phyloP scores from a whole-genome alignment of 208 protist species.

The Lotmaria passim region DNA sequence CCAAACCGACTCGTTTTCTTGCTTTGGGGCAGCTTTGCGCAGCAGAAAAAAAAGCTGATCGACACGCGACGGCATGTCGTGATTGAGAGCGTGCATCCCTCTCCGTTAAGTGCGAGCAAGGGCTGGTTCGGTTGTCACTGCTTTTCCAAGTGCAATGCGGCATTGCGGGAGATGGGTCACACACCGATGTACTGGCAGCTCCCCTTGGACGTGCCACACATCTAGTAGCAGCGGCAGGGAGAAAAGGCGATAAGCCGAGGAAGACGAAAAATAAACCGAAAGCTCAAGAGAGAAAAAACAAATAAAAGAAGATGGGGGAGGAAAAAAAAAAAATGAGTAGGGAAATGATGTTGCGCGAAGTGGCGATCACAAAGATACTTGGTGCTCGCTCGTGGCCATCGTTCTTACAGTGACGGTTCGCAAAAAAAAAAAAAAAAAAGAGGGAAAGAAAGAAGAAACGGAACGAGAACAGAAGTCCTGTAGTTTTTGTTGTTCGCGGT shows the following conservation, averaged over 20 bases:
- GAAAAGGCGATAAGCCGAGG: no score
- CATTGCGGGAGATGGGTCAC: conserved; percentile 63
- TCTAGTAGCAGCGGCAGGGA: no score
- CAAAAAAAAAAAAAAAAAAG: neutral
- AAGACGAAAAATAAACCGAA: neutral
- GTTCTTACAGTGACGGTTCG: no score
- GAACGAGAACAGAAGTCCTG: neutral
- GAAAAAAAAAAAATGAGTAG: neutral
- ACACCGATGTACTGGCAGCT: conserved; percentile 84
- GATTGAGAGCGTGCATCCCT: conserved; percentile 88
- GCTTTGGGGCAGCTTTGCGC: conserved; percentile 95
- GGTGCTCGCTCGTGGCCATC: no score
- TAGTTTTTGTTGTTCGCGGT: neutral
- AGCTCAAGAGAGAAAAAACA: neutral
- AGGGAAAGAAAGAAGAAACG: neutral
- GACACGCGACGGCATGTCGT: conserved; percentile 88
- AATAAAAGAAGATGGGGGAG: conserved; percentile 1
- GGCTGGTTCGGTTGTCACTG: conserved; percentile 79
- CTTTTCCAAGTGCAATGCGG: conserved; percentile 89
- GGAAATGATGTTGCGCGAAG: no score
- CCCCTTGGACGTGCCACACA: conserved; percentile 29
- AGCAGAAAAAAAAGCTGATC: conserved; percentile 91
- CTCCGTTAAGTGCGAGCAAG: conserved; percentile 75
- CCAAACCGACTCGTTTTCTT: conserved; percentile 92
- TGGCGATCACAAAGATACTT: no score